Evolutionary conservation across 2,329 filamentous ascomycete genomes (phyloP), one percentile per base, ranked within the genome.

Genomic region (Massarina eburnea): DNA sequence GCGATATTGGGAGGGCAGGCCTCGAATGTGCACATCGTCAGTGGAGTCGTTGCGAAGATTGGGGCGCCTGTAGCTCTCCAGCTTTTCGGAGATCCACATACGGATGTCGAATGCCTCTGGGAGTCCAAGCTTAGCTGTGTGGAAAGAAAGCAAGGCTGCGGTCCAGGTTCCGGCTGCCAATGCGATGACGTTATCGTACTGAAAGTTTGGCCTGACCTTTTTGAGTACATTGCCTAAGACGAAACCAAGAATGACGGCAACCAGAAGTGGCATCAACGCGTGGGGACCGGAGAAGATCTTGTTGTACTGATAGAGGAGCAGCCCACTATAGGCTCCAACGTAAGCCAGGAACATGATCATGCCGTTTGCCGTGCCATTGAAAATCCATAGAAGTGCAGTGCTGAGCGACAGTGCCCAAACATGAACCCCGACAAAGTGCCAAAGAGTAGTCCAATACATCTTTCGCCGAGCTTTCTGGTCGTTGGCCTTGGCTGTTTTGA

Each of bases 351-450:
- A 82, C 65, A 80, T 75, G 48, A 73, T 70, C 45, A 75, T 70
- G 4, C 73, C 75, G 38, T 69, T 56, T 8, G 64, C 14, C 3
- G 68, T 66, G 21, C 59, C 61, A 40, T 79, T 72, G 55, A 81
- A 80, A 5, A 71, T 70, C 77, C 77, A 81, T n/a, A 80, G 68
- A 18, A 81, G 66, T 19, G 71, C 71, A 12, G 76, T 64, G 8
- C 75, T 73, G n/a, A 80, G 41, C 2, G 76, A 73, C 35, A 81
- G 61, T 45, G 75, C 75, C 78, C 78, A 81, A 1, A 77, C 71
- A 56, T 80, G 75, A 52, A 78, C 72, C 30, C 76, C 68, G 39
- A 80, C 67, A 53, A 77, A 81, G 46, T 71, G 75, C 30, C 67
- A 63, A 3, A 81, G 67, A 3, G 74, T 79, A 21, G 60, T 71